Evolutionary conservation across 2,329 filamentous ascomycete genomes (phyloP).

Genomic region (Anisogramma anomala): DNA sequence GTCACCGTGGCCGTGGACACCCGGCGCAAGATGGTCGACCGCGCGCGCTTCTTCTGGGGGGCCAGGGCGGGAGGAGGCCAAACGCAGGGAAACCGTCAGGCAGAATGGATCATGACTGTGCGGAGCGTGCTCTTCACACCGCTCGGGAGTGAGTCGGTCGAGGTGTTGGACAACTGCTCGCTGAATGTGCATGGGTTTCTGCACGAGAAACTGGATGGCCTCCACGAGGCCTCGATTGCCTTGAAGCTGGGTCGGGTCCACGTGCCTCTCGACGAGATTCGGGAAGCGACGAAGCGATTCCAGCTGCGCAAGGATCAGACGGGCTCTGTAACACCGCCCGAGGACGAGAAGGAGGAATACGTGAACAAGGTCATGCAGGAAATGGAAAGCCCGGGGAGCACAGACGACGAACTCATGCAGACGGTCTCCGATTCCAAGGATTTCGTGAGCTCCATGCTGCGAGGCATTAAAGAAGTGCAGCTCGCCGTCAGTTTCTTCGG

Average conservation of each 20-base stretch:
- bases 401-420: conserved; percentile 58
- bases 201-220: conserved; percentile 71
- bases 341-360: conserved; percentile 48
- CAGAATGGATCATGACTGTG: conserved; percentile 85
- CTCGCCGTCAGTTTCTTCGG: conserved; percentile 87
- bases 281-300: conserved; percentile 47
- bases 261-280: conserved; percentile 79
- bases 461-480: conserved; percentile 92
- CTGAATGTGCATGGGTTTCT: conserved; percentile 87
- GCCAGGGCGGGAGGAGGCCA: conserved; percentile 45
- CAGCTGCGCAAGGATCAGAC: conserved; percentile 32
- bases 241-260: conserved; percentile 86
- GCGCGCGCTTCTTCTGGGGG: conserved; percentile 78
- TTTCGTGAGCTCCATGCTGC: conserved; percentile 77
- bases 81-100: conserved; percentile 52
- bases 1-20: conserved; percentile 85
- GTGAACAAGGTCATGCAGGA: conserved; percentile 67
- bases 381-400: conserved; percentile 54
- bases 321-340: conserved; percentile 23
- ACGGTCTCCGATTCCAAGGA: conserved; percentile 87
- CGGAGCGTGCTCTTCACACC: conserved; percentile 83
- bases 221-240: conserved; percentile 80
- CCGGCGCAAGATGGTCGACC: conserved; percentile 78
- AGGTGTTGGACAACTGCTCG: conserved; percentile 77
- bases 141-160: conserved; percentile 71